phyloP scores from a whole-genome alignment of 768 basidiomycete species.

The Naganishia randhawae region DNA sequence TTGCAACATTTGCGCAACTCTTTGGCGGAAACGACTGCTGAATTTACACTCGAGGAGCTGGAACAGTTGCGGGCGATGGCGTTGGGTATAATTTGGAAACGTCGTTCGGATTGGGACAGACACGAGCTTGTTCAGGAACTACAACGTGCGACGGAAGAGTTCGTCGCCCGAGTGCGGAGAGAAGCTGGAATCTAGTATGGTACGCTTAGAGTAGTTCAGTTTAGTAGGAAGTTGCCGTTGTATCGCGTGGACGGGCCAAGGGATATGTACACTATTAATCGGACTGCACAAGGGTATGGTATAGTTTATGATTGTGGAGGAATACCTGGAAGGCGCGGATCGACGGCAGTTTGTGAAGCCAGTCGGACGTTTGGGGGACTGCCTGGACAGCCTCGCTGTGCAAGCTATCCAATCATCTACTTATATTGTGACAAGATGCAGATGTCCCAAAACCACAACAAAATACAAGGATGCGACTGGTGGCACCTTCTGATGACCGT shows the following conservation, averaged over 20 bases:
- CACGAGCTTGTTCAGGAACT: constrained; percentile 63
- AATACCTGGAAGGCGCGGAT: too few relatives aligned
- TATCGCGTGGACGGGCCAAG: not conserved
- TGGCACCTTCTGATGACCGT: not conserved
- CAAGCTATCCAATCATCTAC: not conserved
- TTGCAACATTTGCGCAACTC: constrained; percentile 55
- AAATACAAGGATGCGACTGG: constrained; percentile 10
- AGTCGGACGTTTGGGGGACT: too few relatives aligned
- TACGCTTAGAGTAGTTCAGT: not conserved
- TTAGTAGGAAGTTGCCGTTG: not conserved
- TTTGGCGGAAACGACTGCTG: constrained; percentile 59
- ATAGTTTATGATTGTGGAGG: too few relatives aligned
- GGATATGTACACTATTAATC: not conserved
- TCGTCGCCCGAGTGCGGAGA: constrained; percentile 55
- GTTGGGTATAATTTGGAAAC: constrained; percentile 76
- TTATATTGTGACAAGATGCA: not conserved
- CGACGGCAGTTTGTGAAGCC: too few relatives aligned
- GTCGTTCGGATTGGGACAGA: constrained; percentile 78
- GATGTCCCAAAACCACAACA: not conserved
- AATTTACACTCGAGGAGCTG: constrained; percentile 77
- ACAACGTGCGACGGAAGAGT: constrained; percentile 59
- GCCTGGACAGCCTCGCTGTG: too few relatives aligned
- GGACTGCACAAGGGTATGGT: too few relatives aligned
- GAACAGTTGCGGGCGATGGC: constrained; percentile 87
- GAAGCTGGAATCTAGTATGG: constrained; percentile 12